Conservation (phyloP, 192 early-diverging fungal species). For the Backusella circina region DNA sequence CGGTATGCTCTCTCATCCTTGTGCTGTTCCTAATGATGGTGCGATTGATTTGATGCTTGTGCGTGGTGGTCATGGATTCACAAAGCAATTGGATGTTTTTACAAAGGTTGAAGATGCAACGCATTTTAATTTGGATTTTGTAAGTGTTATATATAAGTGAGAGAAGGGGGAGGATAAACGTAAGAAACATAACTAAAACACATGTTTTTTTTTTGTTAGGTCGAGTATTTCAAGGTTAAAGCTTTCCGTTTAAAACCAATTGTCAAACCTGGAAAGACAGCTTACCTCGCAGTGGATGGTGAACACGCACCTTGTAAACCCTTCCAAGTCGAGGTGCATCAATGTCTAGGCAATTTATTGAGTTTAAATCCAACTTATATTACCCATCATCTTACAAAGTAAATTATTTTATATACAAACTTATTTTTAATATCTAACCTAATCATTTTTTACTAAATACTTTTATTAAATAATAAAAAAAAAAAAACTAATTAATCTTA, state of each 20-base stretch:
- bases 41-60: conserved; percentile 46
- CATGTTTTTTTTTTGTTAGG: too few species aligned
- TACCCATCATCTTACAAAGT: neutral
- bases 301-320: conserved; percentile 48
- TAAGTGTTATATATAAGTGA: conserved; percentile 13
- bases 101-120: conserved; percentile 39
- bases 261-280: conserved; percentile 2
- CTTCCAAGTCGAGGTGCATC: conserved; percentile 57
- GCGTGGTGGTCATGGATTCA: conserved; percentile 18
- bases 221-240: conserved; percentile 58
- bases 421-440: neutral
- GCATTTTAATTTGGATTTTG: conserved; percentile 42
- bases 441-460: neutral
- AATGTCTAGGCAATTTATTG: conserved; percentile 37
- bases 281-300: conserved; percentile 52
- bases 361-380: conserved; percentile 24
- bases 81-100: conserved; percentile 33
- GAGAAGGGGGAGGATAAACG: too few species aligned
- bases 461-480: neutral
- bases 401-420: neutral
- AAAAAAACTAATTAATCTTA: neutral
- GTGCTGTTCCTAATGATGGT: conserved; percentile 49
- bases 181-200: too few species aligned
- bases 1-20: conserved; percentile 42
- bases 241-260: conserved; percentile 50